Conservation (phyloP, 768 basidiomycete genomes). For the Dioszegia aurantiaca region DNA sequence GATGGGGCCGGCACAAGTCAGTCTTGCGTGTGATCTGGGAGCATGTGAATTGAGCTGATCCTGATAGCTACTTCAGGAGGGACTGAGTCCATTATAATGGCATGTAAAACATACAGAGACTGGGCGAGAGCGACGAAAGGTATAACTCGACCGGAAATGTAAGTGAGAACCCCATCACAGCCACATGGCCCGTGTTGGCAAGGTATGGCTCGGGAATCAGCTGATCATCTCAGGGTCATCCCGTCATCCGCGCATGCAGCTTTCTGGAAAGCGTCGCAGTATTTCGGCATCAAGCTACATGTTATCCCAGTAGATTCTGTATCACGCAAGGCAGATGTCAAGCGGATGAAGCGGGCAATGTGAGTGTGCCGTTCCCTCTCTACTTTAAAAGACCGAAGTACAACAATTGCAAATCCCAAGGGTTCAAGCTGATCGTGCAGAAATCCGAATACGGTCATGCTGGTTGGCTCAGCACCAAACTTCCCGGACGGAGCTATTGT, state of each 20-base stretch:
- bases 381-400: neutral
- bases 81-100: conserved; percentile 94
- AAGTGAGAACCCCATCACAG: conserved; percentile 34
- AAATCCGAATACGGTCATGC: conserved; percentile 83
- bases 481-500: conserved; percentile 55
- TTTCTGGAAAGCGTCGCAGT: conserved; percentile 87
- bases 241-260: conserved; percentile 86
- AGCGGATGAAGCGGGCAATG: conserved; percentile 80
- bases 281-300: conserved; percentile 85
- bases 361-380: conserved; percentile 54
- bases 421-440: conserved; percentile 54
- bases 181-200: neutral
- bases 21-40: conserved; percentile 6
- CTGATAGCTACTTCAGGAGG: conserved; percentile 83
- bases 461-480: conserved; percentile 74
- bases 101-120: conserved; percentile 87
- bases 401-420: no score
- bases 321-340: conserved; percentile 76
- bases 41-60: conserved; percentile 11
- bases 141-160: conserved; percentile 92
- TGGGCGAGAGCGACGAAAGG: conserved; percentile 84
- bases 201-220: neutral
- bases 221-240: conserved; percentile 61
- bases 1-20: conserved; percentile 74
- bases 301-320: conserved; percentile 72